Evolutionary conservation across 1,139 yeast species (phyloP), one percentile per base, ranked within the genome.

Genomic region (Tardiomyces blankii): DNA sequence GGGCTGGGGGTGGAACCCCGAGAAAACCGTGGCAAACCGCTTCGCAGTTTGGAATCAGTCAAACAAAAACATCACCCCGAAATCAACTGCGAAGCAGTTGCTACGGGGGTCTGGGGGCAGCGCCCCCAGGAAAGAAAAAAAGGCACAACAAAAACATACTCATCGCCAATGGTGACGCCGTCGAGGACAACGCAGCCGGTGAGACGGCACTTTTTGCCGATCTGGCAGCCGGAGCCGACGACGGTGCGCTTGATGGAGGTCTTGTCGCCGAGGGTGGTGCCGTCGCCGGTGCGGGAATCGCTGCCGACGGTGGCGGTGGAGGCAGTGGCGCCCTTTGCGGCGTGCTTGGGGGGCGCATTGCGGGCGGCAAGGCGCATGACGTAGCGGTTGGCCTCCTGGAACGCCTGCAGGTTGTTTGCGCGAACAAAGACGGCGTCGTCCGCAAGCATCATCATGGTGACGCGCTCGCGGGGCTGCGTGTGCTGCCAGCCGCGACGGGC

Each of bases 401-500:
- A 86, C 4, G 89, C 87, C 1, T 87, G 76, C 44, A 85, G 69
- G 57, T 81, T 85, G 61, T 87, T 87, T 44, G 82, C 73, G 55
- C 97, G 74, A 54, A 85, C 74, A 58, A 89, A 88, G 1, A 77
- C 70, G 13, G 85, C 77, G 44, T 38, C 40, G 12, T 2, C 94
- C 91, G 44, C 85, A 58, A 40, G 79, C 72, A 51, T 49, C 47
- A 51, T 55, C 53, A 85, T 70, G 3, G 82, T 81, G 33, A 85
- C 75, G 0, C 81, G 75, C 48, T 78, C 86, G 52, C 72, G 70
- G n/a, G 63, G 59, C 8, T 60, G 58, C 0, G 82, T 71, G 61
- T 88, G 96, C 56, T 75, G 77, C 98, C 98, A 91, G 2, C 96
- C 82, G 54, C 95, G 76, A 63, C 97, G 77, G 2, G 95, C 93